Evolutionary conservation across 1,284 basidiomycete genomes (phyloP).

Genomic region (Jaminaea rosea): DNA sequence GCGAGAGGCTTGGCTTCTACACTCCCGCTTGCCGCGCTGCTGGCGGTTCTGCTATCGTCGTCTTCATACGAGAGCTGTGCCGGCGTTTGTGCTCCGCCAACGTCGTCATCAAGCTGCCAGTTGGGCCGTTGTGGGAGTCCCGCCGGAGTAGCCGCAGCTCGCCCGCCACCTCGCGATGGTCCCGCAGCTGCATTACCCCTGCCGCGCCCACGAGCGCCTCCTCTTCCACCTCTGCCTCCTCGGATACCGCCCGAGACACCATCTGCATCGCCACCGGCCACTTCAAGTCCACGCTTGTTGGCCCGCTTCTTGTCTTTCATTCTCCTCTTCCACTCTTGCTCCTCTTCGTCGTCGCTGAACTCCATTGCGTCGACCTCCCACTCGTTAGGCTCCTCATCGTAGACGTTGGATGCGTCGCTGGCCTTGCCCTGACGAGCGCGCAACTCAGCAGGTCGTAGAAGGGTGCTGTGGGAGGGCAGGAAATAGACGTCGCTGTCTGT

Average conservation of each 20-base stretch:
- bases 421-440: background rate
- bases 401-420: background rate
- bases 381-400: background rate
- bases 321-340: background rate
- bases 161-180: background rate
- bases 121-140: background rate
- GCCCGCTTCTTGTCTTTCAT: background rate
- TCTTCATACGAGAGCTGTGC: background rate
- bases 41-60: too few relatives aligned
- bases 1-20: too few relatives aligned
- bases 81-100: background rate
- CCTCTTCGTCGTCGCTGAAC: conserved; percentile 1
- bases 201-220: background rate
- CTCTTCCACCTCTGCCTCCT: background rate
- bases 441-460: background rate
- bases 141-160: background rate
- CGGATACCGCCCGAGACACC: background rate
- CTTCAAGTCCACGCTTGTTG: background rate
- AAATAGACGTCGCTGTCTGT: background rate
- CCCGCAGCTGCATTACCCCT: background rate
- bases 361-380: background rate
- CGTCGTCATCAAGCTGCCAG: conserved; percentile 2
- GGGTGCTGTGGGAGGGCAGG: background rate
- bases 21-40: too few relatives aligned
- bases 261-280: background rate